Percentiles rank a stretch among this genome's conserved stretches.
These are phyloP conservation scores for Primulina tabacum DNA, from an alignment of 257 asterid species.

Conservation along the genomic window DNA sequence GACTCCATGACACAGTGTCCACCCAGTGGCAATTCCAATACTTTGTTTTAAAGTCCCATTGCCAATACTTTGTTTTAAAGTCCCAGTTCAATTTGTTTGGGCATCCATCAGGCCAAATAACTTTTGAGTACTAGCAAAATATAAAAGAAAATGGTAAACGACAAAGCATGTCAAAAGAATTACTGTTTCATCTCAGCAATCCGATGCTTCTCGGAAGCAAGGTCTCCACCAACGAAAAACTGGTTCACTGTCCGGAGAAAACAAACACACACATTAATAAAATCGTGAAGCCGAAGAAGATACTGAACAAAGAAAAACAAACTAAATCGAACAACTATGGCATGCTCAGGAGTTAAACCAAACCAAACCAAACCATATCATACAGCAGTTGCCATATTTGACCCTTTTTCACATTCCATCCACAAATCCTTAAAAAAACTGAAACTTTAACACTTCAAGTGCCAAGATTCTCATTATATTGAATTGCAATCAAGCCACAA, in stretches of 20 bases:
- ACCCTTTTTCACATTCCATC: neutral
- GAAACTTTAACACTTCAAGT: neutral
- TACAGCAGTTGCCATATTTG: neutral
- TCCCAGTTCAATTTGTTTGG: neutral
- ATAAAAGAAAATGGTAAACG: neutral
- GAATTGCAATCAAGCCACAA: constrained; percentile 2
- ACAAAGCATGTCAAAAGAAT: constrained; percentile 18
- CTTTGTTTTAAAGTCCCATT: neutral
- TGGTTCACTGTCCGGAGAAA: constrained; percentile 19
- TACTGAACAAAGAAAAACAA: neutral
- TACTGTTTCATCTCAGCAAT: constrained; percentile 29
- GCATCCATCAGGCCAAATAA: neutral
- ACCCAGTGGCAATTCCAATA: neutral
- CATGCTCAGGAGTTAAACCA: neutral
- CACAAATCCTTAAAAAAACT: constrained; percentile 4
- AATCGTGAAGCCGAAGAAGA: neutral
- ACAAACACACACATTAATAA: neutral
- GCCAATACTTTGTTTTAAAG: neutral
- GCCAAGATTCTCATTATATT: constrained; percentile 19
- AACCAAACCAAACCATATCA: neutral
- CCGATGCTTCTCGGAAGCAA: constrained; percentile 18
- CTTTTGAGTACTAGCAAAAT: neutral
- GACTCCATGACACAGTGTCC: neutral
- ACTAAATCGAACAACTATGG: neutral
- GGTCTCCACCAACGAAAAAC: constrained; percentile 23